Conservation (phyloP, 129 eudicot species). For the Ambrosia trifida region DNA sequence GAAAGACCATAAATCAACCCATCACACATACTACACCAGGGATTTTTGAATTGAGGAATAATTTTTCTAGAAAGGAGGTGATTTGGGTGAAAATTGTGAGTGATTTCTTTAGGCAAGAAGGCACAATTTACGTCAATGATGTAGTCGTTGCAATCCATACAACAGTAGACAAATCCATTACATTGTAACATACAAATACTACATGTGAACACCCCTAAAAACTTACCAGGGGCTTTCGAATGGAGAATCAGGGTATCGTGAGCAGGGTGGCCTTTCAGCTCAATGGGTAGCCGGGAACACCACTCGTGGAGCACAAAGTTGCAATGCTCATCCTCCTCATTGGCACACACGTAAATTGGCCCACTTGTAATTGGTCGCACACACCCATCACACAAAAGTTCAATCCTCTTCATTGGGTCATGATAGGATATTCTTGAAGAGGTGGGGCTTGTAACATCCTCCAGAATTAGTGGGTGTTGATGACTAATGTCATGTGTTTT, state of each 20-base stretch:
- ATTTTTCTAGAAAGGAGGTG: not conserved
- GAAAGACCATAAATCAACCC: not conserved
- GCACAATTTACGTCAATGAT: not conserved
- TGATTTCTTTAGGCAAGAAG: not conserved
- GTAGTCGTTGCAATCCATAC: not conserved
- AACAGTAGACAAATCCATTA: not conserved
- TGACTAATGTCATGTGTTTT: not conserved
- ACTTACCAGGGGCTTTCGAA: not conserved
- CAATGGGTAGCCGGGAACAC: constrained; percentile 2
- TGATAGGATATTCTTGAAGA: not conserved
- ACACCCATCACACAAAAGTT: not conserved
- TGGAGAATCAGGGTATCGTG: constrained; percentile 1
- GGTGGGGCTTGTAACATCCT: not conserved
- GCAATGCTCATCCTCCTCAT: not conserved
- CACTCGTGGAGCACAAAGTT: constrained; percentile 12
- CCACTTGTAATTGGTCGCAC: not conserved
- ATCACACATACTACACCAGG: not conserved
- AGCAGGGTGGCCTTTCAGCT: not conserved
- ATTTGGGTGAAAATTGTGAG: not conserved
- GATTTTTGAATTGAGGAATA: not conserved
- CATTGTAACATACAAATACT: not conserved
- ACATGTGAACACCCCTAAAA: not conserved
- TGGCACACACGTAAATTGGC: not conserved
- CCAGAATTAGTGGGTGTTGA: not conserved
- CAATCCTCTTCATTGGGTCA: constrained; percentile 5